A percentile compares a stretch with the other conserved stretches of the same genome.
Conservation (phyloP, 345 rosid genomes). For the Psidium friedrichsthalianum region DNA sequence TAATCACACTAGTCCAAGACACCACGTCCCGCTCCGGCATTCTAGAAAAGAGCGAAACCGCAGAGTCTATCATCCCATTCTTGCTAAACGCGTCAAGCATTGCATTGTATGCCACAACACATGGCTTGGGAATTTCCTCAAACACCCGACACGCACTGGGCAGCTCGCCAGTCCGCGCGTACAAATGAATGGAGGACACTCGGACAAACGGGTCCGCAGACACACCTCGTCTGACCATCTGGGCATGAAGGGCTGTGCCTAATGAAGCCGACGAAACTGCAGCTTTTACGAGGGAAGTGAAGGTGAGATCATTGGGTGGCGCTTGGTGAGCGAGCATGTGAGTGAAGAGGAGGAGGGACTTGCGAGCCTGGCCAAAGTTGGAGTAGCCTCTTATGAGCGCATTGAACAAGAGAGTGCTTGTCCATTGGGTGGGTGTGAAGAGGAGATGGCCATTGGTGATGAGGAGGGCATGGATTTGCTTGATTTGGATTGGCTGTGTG, state of each 20-base stretch:
- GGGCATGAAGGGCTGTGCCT: slow-evolving; percentile 42
- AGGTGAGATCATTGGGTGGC: slow-evolving; percentile 41
- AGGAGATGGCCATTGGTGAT: slow-evolving; percentile 19
- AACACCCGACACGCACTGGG: slow-evolving; percentile 37
- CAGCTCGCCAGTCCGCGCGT: slow-evolving; percentile 18
- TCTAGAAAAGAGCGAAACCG: slow-evolving; percentile 26
- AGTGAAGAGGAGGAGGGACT: slow-evolving; percentile 35
- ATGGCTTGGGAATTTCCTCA: slow-evolving; percentile 35
- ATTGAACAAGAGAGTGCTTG: slow-evolving; percentile 39
- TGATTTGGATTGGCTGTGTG: slow-evolving; percentile 23
- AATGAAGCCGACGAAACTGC: slow-evolving; percentile 16
- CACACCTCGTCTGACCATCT: slow-evolving; percentile 39
- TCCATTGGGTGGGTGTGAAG: slow-evolving; percentile 9
- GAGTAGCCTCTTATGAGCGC: slow-evolving; percentile 51
- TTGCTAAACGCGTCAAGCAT: slow-evolving; percentile 55
- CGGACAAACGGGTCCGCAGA: slow-evolving; percentile 36
- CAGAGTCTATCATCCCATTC: slow-evolving; percentile 44
- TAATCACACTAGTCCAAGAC: slow-evolving; percentile 65
- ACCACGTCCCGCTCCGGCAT: slow-evolving; percentile 50
- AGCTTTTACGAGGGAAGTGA: slow-evolving; percentile 61
- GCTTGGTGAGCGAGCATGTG: slow-evolving; percentile 39
- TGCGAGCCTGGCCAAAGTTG: slow-evolving; percentile 19
- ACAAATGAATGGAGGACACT: slow-evolving; percentile 39
- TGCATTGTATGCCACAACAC: slow-evolving; percentile 39
- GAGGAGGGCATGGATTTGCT: slow-evolving; percentile 45